These are phyloP conservation scores for Pulveroboletus sp. DNA, from an alignment of 768 basidiomycete genomes.

Conservation along the genomic window DNA sequence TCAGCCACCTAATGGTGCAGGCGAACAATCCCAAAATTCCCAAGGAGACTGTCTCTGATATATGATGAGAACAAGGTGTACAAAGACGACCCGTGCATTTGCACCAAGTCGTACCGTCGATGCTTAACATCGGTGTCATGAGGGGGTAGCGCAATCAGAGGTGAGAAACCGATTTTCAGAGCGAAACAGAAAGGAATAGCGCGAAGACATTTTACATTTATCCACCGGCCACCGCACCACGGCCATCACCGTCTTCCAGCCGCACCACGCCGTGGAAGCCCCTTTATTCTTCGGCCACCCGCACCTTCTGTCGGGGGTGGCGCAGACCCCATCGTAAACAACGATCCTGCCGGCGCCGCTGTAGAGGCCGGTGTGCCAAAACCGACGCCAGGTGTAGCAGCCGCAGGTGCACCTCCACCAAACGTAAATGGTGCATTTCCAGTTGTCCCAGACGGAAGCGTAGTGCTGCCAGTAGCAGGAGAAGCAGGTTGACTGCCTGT, in stretches of 20 bases:
- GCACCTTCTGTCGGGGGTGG: conserved; percentile 38
- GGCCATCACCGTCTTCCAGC: conserved; percentile 25
- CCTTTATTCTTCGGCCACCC: conserved; percentile 48
- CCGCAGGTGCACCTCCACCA: conserved; percentile 31
- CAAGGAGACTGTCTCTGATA: conserved; percentile 9
- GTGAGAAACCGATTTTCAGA: conserved; percentile 10
- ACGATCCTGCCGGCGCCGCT: conserved; percentile 27
- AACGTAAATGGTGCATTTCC: conserved; percentile 36
- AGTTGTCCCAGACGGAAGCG: conserved; percentile 29
- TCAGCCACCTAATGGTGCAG: conserved; percentile 27
- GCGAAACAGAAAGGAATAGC: conserved; percentile 5
- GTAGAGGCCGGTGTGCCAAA: conserved; percentile 41
- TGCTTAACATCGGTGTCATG: conserved; percentile 24
- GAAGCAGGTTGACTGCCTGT: conserved; percentile 55
- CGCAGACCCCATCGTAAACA: conserved; percentile 64
- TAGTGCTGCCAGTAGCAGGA: conserved; percentile 43
- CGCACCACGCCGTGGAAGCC: conserved; percentile 46
- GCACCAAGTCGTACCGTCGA: conserved; percentile 11
- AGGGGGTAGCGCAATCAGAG: conserved; percentile 23
- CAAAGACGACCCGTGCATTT: conserved; percentile 6
- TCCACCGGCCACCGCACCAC: conserved; percentile 12
- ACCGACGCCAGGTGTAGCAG: conserved; percentile 34
- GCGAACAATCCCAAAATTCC: conserved; percentile 15
- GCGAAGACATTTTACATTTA: conserved; percentile 6
- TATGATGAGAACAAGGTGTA: conserved; percentile 5